Conservation (phyloP, 2,329 filamentous ascomycete species). For the Fusarium marasasianum region DNA sequence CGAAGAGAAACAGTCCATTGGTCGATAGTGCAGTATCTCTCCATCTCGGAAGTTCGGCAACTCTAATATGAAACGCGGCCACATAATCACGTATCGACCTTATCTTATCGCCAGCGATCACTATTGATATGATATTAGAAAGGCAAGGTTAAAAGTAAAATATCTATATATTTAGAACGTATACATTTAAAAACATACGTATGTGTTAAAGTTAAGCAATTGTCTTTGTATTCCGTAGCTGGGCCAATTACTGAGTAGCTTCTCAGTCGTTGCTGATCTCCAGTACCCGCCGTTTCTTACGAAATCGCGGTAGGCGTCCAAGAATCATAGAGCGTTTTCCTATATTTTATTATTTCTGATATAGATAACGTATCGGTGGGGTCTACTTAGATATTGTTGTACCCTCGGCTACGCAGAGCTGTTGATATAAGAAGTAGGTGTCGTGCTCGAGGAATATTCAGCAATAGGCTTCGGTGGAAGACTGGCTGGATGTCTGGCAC, state of each 20-base stretch:
- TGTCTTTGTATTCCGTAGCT: too few species aligned
- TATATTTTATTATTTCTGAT: fast-evolving
- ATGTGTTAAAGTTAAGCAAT: too few species aligned
- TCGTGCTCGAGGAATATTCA: neutral
- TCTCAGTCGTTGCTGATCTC: neutral
- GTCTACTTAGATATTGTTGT: neutral
- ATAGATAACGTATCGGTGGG: too few species aligned
- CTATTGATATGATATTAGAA: too few species aligned
- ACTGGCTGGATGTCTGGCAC: too few species aligned
- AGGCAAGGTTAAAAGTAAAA: too few species aligned
- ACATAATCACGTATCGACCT: neutral
- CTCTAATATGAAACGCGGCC: neutral
- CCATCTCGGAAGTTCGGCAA: neutral
- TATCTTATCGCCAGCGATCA: neutral
- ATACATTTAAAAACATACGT: fast-evolving
- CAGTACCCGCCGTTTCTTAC: neutral
- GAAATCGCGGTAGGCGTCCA: fast-evolving
- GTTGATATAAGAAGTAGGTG: neutral
- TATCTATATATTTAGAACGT: fast-evolving
- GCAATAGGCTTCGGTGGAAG: fast-evolving
- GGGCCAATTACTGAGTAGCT: neutral
- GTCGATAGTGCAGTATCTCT: neutral
- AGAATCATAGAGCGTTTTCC: fast-evolving
- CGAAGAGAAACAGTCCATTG: neutral
- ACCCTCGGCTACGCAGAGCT: fast-evolving